These are phyloP conservation scores for Coemansia sp. DNA, from an alignment of 192 early-diverging fungal species.

Conservation along the genomic window DNA sequence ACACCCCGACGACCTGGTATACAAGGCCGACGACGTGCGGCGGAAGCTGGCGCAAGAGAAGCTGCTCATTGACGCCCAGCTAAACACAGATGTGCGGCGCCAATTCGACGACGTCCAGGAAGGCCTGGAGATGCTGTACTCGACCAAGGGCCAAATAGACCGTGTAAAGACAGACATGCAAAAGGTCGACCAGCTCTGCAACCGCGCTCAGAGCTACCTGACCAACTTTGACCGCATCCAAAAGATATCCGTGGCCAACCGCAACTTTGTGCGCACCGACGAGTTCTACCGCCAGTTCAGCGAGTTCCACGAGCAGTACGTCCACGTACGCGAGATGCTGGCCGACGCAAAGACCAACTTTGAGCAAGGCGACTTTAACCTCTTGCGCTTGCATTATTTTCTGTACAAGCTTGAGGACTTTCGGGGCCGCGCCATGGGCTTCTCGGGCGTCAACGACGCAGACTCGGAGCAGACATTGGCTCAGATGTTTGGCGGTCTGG, in stretches of 20 bases:
- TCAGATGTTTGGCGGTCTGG: conserved; percentile 84
- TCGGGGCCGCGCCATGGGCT: conserved; percentile 80
- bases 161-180: conserved; percentile 75
- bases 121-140: conserved; percentile 77
- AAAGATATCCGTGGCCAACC: conserved; percentile 91
- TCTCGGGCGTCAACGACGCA: conserved; percentile 65
- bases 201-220: conserved; percentile 84
- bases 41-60: conserved; percentile 88
- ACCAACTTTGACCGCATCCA: conserved; percentile 89
- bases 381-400: conserved; percentile 88
- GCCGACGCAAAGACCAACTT: conserved; percentile 61
- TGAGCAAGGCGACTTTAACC: conserved; percentile 60
- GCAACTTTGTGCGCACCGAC: conserved; percentile 92
- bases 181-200: conserved; percentile 84
- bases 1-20: conserved; percentile 93
- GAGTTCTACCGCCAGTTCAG: conserved; percentile 86
- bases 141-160: conserved; percentile 66
- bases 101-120: conserved; percentile 91
- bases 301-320: conserved; percentile 81
- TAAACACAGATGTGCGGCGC: conserved; percentile 91
- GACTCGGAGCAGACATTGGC: conserved; percentile 87
- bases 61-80: conserved; percentile 91
- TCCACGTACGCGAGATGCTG: conserved; percentile 71
- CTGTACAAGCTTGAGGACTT: conserved; percentile 89
- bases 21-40: conserved; percentile 78